Evolutionary conservation across 2,329 filamentous ascomycete genomes (phyloP), one percentile per base, ranked within the genome.

Genomic region (Aspergillus glaucus): DNA sequence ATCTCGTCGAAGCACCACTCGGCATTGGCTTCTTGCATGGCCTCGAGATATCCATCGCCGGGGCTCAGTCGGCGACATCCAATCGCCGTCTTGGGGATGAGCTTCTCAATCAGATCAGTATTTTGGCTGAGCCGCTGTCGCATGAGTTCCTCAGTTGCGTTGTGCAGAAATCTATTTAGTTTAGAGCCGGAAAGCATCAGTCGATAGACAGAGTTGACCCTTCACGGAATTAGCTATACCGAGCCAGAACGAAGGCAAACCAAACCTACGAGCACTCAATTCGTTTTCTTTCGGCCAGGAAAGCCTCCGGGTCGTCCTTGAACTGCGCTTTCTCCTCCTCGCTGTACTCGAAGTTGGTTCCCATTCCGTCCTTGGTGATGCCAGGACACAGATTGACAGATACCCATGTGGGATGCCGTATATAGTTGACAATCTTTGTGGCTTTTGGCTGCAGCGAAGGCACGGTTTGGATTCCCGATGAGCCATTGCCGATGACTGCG

Each of bases 401-500:
- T 1, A 67, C 50, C 54, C 63, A 67, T 2, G 62, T 67, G 8
- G 61, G 41, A 15, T 52, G 56, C 1, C 64, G 62, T 21, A 65
- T 58, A 46, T 58, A 67, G 37, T 60, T 66, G 10, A 60, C 57
- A 1, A 65, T 24, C 37, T 56, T 55, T 1, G 37, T 42, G 0
- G 53, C 58, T 14, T 51, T 55, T 3, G 50, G 37, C 43, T 61
- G 53, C 28, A 59, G 43, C 19, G 42, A 22, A 15, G 52, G 49
- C 10, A 61, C 53, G 24, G 61, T 56, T 50, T 66, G 65, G 6
- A 67, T 58, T 0, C 57, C 65, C 0, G 58, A 62, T 0, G 63
- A 61, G 4, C 67, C 66, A 43, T 62, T 65, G 1, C 67, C 67
- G 32, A 70, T 63, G 9, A 69, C 45, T 3, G 66, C 67, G 1